These are phyloP conservation scores for Globisporangium recalcitrans DNA, from an alignment of 352 stramenopile species.

Conservation along the genomic window DNA sequence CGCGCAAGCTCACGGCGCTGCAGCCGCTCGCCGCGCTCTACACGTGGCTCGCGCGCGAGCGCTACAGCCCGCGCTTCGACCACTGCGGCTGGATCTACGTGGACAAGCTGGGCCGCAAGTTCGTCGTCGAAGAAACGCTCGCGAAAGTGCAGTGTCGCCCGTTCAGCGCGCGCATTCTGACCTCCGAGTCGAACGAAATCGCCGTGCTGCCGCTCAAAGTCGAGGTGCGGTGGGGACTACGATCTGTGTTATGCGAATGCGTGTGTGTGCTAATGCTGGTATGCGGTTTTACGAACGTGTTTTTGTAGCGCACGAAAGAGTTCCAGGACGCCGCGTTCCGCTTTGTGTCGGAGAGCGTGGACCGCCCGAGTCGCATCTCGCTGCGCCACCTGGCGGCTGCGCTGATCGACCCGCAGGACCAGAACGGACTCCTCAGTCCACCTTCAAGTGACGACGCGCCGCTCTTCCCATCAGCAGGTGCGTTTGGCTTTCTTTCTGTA, in stretches of 20 bases:
- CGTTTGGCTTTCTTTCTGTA: constrained; percentile 2
- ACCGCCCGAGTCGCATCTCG: constrained; percentile 57
- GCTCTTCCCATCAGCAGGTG: constrained; percentile 50
- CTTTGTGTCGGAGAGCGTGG: constrained; percentile 53
- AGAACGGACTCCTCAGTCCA: constrained; percentile 1
- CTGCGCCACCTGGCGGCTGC: constrained; percentile 44
- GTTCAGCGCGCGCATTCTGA: constrained; percentile 71
- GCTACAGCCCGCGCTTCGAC: constrained; percentile 67
- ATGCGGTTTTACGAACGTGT: neutral
- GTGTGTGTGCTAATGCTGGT: neutral
- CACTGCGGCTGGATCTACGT: constrained; percentile 81
- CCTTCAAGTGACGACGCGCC: neutral
- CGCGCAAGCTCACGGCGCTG: constrained; percentile 63
- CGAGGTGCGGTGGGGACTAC: constrained; percentile 19
- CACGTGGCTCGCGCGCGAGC: constrained; percentile 49
- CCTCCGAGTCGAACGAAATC: constrained; percentile 71
- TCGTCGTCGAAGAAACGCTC: constrained; percentile 82
- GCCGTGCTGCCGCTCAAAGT: constrained; percentile 67
- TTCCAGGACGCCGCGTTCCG: constrained; percentile 49
- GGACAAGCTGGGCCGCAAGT: constrained; percentile 75
- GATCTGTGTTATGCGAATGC: neutral
- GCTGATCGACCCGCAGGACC: constrained; percentile 35
- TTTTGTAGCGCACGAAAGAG: constrained; percentile 42
- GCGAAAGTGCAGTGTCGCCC: constrained; percentile 69
- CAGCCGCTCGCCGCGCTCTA: constrained; percentile 68